Percentiles rank a stretch among this genome's conserved stretches.
phyloP scores from a whole-genome alignment of 768 basidiomycete genomes.

The Boletus coccyginus region DNA sequence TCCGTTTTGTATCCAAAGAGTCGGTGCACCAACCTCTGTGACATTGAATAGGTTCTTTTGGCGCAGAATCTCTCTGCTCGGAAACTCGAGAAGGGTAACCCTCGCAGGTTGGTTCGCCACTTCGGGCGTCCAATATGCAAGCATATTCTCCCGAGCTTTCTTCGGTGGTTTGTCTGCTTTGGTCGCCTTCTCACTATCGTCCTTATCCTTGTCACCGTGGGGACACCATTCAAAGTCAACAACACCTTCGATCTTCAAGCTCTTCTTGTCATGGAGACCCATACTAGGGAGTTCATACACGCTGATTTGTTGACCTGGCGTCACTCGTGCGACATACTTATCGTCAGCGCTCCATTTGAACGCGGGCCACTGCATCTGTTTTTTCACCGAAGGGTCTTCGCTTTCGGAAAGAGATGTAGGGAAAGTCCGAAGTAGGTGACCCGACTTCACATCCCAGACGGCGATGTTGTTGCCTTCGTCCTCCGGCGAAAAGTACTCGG shows the following conservation, averaged over 20 bases:
- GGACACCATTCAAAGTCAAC: constrained; percentile 99
- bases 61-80: constrained; percentile 76
- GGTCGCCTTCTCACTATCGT: constrained; percentile 51
- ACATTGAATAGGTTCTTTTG: constrained; percentile 99
- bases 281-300: constrained; percentile 94
- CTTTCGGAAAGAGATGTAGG: constrained; percentile 58
- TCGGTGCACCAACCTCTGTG: constrained; percentile 67
- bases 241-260: constrained; percentile 95
- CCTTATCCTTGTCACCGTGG: constrained; percentile 82
- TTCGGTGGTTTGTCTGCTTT: constrained; percentile 48
- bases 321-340: constrained; percentile 87
- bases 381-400: constrained; percentile 59
- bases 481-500: constrained; percentile 84
- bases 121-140: constrained; percentile 98
- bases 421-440: constrained; percentile 90
- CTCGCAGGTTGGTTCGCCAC: constrained; percentile 94
- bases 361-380: constrained; percentile 91
- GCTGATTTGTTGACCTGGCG: constrained; percentile 90
- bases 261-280: constrained; percentile 94
- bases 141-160: constrained; percentile 83
- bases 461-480: constrained; percentile 97
- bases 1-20: neutral
- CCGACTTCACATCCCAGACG: constrained; percentile 98
- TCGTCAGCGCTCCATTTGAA: constrained; percentile 98
- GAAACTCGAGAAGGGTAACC: constrained; percentile 90